Percentiles rank a stretch among this genome's conserved stretches.
These are phyloP conservation scores for Neofusicoccum cordaticola DNA, from an alignment of 2,329 filamentous ascomycete genomes.

Conservation along the genomic window DNA sequence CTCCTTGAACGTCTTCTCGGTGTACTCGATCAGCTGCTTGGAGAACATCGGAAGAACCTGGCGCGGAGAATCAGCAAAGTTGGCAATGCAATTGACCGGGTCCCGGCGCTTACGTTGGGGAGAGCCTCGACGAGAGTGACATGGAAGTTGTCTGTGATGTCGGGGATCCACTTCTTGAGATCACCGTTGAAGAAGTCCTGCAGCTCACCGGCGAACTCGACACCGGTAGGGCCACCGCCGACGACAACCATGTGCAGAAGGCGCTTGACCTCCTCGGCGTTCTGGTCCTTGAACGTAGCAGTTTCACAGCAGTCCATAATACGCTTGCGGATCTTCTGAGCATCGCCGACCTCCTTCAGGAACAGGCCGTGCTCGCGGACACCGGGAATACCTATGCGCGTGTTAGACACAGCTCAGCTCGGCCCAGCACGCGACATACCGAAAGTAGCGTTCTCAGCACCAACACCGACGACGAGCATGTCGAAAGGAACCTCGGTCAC, in stretches of 20 bases:
- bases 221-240: conserved; percentile 88
- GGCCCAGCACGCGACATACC: conserved; percentile 49
- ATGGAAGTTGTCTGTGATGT: conserved; percentile 92
- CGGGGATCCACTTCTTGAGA: conserved; percentile 95
- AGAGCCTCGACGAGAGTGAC: conserved; percentile 97
- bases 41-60: conserved; percentile 89
- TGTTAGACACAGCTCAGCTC: neutral
- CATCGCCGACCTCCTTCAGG: conserved; percentile 96
- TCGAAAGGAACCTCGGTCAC: conserved; percentile 93
- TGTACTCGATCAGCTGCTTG: conserved; percentile 99
- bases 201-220: conserved; percentile 96
- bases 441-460: conserved; percentile 97
- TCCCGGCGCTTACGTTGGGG: conserved; percentile 62
- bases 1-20: conserved; percentile 97
- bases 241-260: conserved; percentile 93
- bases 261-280: conserved; percentile 81
- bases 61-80: neutral
- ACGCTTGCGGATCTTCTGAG: conserved; percentile 92
- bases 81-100: neutral
- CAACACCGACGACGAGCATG: conserved; percentile 96
- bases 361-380: conserved; percentile 95
- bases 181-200: conserved; percentile 99
- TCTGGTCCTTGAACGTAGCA: conserved; percentile 96
- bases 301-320: conserved; percentile 99
- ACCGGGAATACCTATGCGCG: conserved; percentile 70